Evolutionary conservation across 441 rosid genomes (phyloP), one percentile per base, ranked within the genome.

Genomic region (Breynia disticha): DNA sequence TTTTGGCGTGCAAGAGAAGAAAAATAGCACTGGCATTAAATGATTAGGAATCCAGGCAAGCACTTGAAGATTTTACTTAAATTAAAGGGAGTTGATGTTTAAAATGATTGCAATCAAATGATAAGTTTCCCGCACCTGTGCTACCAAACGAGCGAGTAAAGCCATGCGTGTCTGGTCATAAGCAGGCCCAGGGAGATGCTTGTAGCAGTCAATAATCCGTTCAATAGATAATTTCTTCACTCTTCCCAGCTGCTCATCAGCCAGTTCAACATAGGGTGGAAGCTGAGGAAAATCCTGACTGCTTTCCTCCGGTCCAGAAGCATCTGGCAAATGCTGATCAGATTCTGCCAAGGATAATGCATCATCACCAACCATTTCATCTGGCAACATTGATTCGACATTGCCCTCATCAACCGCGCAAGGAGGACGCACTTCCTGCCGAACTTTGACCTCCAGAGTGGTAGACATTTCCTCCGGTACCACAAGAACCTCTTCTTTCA

Each of bases 101-200:
- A 52, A 56, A 55, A 18, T 46, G 19, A 39, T 24, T 44, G 24
- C 37, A 55, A 59, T 19, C 55, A 68, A 21, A 49, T 37, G 46
- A 48, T 16, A 54, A 28, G 58, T 53, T 28, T 48, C 39, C 56
- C 66, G 63, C 72, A 86, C 99, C 95, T 84, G 87, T 67, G 95
- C 90, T 65, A 80, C 82, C 71, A 95, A 75, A 54, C 97, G 84
- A 58, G 99, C 81, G 74, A 95, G 84, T 67, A 95, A 72, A 37
- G 81, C 78, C 84, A 86, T 82, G 57, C 79, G 76, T 19, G 62
- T 80, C 68, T 64, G 63, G 62, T 69, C 75, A 72, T 67, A 79
- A 63, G 80, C 86, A 44, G 73, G 65, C 62, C 80, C 83, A 60
- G 69, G 55, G 18, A 82, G 71, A 74, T 66, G 77, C 74, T 73